Percentiles rank a stretch among this genome's conserved stretches.
Evolutionary conservation across 169 alveolate genomes (phyloP).

Genomic region (Plasmodium inui): DNA sequence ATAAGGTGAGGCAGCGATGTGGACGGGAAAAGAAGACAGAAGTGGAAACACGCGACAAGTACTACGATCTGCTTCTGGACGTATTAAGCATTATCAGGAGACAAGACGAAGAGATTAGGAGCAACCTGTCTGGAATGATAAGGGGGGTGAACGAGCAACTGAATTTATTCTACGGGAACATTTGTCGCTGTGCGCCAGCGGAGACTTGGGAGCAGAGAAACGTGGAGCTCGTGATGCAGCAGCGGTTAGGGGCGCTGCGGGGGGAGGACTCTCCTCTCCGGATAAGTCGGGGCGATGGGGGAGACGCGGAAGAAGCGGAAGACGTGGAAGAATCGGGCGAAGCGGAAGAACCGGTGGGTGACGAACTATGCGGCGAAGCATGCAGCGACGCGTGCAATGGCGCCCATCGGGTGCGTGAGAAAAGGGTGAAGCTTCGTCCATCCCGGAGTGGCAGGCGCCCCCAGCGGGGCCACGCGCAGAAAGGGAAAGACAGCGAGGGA

Average conservation of each 20-base stretch:
- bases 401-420: background rate
- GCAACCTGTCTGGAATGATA: constrained; percentile 35
- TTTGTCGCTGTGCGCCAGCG: constrained; percentile 27
- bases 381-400: background rate
- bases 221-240: constrained; percentile 15
- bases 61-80: constrained; percentile 14
- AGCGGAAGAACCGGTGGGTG: background rate
- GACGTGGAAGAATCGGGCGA: background rate
- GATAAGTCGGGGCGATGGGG: background rate
- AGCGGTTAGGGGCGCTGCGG: constrained; percentile 16
- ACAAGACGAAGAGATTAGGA: constrained; percentile 45
- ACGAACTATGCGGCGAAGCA: too few species aligned
- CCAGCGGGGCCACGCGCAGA: background rate
- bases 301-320: background rate
- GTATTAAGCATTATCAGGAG: constrained; percentile 17
- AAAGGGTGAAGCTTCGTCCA: background rate
- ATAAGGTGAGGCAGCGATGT: constrained; percentile 6
- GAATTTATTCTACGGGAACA: constrained; percentile 35
- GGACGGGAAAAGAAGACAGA: background rate
- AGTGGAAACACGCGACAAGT: background rate
- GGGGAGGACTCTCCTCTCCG: background rate
- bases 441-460: background rate
- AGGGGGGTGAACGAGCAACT: constrained; percentile 7
- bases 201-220: constrained; percentile 3
- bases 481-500: background rate